phyloP scores from a whole-genome alignment of 148 eudicot species.

The Talinum fruticosum region DNA sequence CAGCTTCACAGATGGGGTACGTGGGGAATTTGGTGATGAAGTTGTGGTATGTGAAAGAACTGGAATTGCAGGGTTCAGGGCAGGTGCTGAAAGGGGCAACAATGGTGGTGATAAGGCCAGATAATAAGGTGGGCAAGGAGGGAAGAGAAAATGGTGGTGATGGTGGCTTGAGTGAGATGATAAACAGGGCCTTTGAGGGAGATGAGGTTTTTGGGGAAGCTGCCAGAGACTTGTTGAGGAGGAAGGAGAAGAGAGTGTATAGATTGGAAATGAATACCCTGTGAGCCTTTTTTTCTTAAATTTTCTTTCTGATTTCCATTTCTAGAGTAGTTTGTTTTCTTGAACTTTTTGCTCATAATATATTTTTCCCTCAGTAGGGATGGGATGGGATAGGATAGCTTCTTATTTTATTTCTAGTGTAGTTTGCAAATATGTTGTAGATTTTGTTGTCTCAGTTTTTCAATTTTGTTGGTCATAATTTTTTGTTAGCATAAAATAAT shows the following conservation, averaged over 20 bases:
- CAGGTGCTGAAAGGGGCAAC: slow-evolving; percentile 65
- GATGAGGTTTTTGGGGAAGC: slow-evolving; percentile 34
- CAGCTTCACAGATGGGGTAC: slow-evolving; percentile 18
- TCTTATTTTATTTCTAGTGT: no score
- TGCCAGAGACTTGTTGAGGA: slow-evolving; percentile 32
- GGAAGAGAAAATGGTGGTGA: slow-evolving; percentile 1
- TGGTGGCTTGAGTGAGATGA: slow-evolving; percentile 7
- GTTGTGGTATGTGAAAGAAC: slow-evolving; percentile 50
- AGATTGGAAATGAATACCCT: slow-evolving; percentile 34
- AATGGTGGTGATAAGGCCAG: slow-evolving; percentile 51
- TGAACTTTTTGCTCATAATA: neutral
- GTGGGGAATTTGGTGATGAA: slow-evolving; percentile 51
- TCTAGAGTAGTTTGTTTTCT: slow-evolving; percentile 7
- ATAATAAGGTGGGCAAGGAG: slow-evolving; percentile 9
- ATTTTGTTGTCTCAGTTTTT: neutral
- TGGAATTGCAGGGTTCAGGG: slow-evolving; percentile 50
- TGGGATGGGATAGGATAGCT: no score
- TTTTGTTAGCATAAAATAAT: no score
- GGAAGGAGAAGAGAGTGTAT: slow-evolving; percentile 31
- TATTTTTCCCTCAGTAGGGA: no score
- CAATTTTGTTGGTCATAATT: neutral
- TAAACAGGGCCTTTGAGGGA: slow-evolving; percentile 31
- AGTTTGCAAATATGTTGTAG: neutral
- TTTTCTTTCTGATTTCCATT: neutral
- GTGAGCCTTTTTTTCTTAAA: neutral